Base-by-base conservation (phyloP, 352 stramenopile species). In the Phytopythium delawarense region DNA sequence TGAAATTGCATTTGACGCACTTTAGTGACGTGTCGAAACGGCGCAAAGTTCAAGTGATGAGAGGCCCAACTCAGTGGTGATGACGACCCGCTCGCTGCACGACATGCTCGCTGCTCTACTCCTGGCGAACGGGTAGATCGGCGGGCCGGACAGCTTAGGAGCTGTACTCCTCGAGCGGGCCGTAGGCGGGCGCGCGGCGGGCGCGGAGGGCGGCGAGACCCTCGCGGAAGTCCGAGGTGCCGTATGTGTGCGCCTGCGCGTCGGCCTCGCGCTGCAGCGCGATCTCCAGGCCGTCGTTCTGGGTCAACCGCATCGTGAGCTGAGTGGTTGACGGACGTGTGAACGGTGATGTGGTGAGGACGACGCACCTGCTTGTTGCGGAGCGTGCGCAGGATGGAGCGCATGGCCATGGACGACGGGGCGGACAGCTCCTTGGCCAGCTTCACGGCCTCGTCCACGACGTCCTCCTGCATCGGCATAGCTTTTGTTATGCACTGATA, bases 171-270 rank as follows among this genome's bases (percentile, higher is more conserved):
- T 88, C 75, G n/a, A 62, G 61, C 6, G 61, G 40, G 23, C 73
- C 69, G 71, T 96, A 97, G 7, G 61, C 35, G 0, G 88, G 84
- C 20, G 63, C 55, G 54, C 84, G 74, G 59, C 91, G 91, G 59
- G 89, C 70, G 0, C 64, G 68, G 32, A 94, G 78, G n/a, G 87
- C 88, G 23, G 84, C 65, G 23, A 97, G 69, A 21, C 88, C 90
- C 65, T 92, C 86, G 11, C 66, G 71, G 79, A 91, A 94, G 75
- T 97, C 89, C 0, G 58, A 44, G 0, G 79, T 81, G 34, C 76
- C 76, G 66, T 96, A 97, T 53, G 84, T 95, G 45, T 91, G 76
- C 30, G 84, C 79, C 62, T 96, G 88, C 5, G 77, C 72, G 67
- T 95, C 78, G 11, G 89, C 81, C 65, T 96, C 87, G 28, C 84